phyloP scores from a whole-genome alignment of 2,329 filamentous ascomycete species.

The Remersonia thermophila region DNA sequence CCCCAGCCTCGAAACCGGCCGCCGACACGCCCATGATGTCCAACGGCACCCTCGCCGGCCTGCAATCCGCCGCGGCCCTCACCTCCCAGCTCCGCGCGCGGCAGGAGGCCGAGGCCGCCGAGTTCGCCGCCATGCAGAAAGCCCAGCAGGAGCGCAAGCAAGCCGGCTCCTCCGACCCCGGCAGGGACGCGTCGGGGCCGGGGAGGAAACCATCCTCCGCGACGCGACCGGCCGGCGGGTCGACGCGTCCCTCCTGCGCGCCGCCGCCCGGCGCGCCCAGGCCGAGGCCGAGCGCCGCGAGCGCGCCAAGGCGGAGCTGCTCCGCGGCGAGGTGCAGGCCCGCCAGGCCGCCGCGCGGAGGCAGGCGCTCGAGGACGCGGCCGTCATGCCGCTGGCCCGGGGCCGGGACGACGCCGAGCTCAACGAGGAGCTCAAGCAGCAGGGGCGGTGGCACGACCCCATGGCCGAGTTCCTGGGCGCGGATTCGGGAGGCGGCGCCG shows the following conservation, averaged over 20 bases:
- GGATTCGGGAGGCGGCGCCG: slow-evolving; percentile 19
- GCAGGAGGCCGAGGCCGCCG: slow-evolving; percentile 21
- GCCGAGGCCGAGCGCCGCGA: slow-evolving; percentile 60
- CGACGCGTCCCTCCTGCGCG: slow-evolving; percentile 81
- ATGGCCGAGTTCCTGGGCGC: slow-evolving; percentile 61
- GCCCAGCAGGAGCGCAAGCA: slow-evolving; percentile 5
- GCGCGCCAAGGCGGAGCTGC: slow-evolving; percentile 51
- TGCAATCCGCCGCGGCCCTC: slow-evolving; percentile 75
- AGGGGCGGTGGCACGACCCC: slow-evolving; percentile 84
- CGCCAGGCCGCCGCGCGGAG: slow-evolving; percentile 51
- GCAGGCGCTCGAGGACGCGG: slow-evolving; percentile 65
- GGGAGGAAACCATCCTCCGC: slow-evolving; percentile 65
- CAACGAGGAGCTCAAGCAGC: slow-evolving; percentile 69
- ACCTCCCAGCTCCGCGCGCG: slow-evolving; percentile 55
- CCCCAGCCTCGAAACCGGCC: slow-evolving; percentile 14
- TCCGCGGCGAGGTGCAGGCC: slow-evolving; percentile 77
- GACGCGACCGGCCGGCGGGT: slow-evolving; percentile 92
- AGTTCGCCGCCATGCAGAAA: slow-evolving; percentile 18
- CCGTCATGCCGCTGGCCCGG: slow-evolving; percentile 67
- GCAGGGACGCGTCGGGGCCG: too few relatives aligned
- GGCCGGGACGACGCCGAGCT: slow-evolving; percentile 74
- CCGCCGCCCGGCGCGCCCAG: slow-evolving; percentile 59
- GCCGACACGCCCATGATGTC: slow-evolving; percentile 66
- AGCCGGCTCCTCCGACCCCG: slow-evolving; percentile 15
- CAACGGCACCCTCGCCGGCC: slow-evolving; percentile 72